Conservation (phyloP, 352 stramenopile species). For the Phytopythium aichiense region DNA sequence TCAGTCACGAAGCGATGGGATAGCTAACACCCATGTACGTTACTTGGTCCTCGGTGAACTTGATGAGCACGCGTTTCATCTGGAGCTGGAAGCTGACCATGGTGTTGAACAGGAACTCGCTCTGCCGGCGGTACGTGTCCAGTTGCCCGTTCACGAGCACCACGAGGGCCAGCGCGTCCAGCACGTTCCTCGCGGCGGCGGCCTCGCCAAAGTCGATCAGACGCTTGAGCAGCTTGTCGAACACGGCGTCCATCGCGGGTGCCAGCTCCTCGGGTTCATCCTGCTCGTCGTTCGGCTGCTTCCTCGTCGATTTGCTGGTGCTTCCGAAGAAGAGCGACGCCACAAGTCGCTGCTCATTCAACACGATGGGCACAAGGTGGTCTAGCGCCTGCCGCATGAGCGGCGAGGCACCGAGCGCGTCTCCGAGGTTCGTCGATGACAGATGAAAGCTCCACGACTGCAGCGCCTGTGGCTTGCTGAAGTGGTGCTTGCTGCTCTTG, state of each 20-base stretch:
- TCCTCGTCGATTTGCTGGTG: conserved; percentile 5
- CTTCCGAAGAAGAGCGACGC: conserved; percentile 39
- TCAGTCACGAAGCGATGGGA: neutral
- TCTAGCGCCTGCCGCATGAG: conserved; percentile 68
- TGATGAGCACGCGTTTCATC: conserved; percentile 74
- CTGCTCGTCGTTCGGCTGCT: neutral
- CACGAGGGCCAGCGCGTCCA: conserved; percentile 60
- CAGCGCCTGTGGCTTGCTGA: conserved; percentile 51
- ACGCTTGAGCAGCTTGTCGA: conserved; percentile 71
- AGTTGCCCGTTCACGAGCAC: conserved; percentile 48
- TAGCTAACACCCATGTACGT: neutral
- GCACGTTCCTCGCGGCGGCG: conserved; percentile 46
- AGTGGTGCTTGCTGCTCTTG: conserved; percentile 38
- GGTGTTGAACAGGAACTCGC: conserved; percentile 62
- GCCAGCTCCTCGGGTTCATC: conserved; percentile 44
- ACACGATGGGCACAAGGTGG: conserved; percentile 54
- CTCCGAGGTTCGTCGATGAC: conserved; percentile 49
- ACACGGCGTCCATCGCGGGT: conserved; percentile 58
- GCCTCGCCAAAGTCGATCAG: conserved; percentile 69
- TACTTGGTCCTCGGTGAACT: conserved; percentile 73
- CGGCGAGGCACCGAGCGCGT: conserved; percentile 48
- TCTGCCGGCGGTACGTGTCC: conserved; percentile 36
- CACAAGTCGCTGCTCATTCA: conserved; percentile 43
- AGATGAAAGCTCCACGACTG: conserved; percentile 64
- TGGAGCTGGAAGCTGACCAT: conserved; percentile 77